Evolutionary conservation across 441 rosid species (phyloP).

Genomic region (Adansonia gregorii): DNA sequence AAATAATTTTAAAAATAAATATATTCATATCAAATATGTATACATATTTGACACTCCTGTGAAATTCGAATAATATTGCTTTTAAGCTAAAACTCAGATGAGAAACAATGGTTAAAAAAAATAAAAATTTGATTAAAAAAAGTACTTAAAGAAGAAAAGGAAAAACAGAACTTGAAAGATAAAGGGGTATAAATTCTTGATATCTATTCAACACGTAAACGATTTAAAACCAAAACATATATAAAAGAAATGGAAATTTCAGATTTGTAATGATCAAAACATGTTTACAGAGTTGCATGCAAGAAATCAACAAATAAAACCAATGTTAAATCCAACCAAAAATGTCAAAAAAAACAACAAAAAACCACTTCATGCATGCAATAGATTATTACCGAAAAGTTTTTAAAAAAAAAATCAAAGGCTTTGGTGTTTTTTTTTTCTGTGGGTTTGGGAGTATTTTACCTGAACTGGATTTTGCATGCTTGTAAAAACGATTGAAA

Average conservation of each 20-base stretch:
- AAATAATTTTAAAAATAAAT: too few species aligned
- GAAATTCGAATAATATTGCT: too few species aligned
- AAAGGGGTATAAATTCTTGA: background rate
- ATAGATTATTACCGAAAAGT: background rate
- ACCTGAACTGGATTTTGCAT: slow-evolving; percentile 35
- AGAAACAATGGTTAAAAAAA: background rate
- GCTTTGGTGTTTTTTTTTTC: background rate
- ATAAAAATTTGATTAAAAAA: background rate
- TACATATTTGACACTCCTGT: too few species aligned
- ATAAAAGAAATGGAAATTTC: background rate
- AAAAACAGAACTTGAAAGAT: background rate
- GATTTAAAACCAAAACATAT: background rate
- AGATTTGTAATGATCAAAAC: background rate
- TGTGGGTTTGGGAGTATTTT: background rate
- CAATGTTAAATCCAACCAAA: background rate
- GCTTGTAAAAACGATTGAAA: slow-evolving; percentile 27
- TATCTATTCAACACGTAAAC: background rate
- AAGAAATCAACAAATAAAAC: background rate
- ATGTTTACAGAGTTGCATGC: slow-evolving; percentile 17
- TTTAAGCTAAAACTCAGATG: background rate
- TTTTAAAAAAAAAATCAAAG: background rate
- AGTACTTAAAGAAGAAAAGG: too few species aligned
- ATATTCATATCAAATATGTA: too few species aligned
- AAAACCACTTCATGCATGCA: slow-evolving; percentile 15
- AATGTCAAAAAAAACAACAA: too few species aligned